These are phyloP conservation scores for Moricandia arvensis DNA, from an alignment of 345 rosid species.

Conservation along the genomic window DNA sequence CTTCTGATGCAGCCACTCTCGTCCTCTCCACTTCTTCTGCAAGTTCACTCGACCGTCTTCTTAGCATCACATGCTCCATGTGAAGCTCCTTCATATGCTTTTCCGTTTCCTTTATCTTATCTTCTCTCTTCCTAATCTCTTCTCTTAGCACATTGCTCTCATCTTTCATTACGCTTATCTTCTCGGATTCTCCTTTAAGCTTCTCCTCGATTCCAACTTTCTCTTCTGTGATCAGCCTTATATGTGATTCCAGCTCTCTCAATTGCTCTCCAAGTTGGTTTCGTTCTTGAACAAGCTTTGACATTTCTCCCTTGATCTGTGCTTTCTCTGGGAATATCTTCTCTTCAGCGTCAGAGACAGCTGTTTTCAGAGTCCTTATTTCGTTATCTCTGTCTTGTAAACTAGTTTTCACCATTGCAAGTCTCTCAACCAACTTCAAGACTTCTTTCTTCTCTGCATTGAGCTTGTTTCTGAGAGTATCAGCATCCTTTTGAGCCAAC, in stretches of 20 bases:
- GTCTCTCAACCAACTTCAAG: slow-evolving; percentile 58
- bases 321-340: slow-evolving; percentile 69
- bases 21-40: slow-evolving; percentile 52
- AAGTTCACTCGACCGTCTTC: slow-evolving; percentile 43
- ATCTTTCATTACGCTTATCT: neutral
- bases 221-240: slow-evolving; percentile 48
- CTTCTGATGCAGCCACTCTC: slow-evolving; percentile 37
- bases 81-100: neutral
- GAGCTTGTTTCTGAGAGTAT: slow-evolving; percentile 48
- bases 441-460: slow-evolving; percentile 55
- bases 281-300: slow-evolving; percentile 50
- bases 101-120: neutral
- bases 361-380: slow-evolving; percentile 52
- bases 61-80: slow-evolving; percentile 30
- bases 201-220: slow-evolving; percentile 47
- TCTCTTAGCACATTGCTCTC: neutral
- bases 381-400: slow-evolving; percentile 74
- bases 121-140: neutral
- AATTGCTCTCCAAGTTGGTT: slow-evolving; percentile 45
- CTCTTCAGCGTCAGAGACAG: slow-evolving; percentile 63
- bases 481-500: slow-evolving; percentile 51
- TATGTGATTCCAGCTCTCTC: slow-evolving; percentile 61
- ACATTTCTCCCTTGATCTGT: slow-evolving; percentile 62
- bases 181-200: slow-evolving; percentile 35
- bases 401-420: slow-evolving; percentile 51